Evolutionary conservation across 345 rosid species (phyloP).

Genomic region (Cardamine chenopodiifolia): DNA sequence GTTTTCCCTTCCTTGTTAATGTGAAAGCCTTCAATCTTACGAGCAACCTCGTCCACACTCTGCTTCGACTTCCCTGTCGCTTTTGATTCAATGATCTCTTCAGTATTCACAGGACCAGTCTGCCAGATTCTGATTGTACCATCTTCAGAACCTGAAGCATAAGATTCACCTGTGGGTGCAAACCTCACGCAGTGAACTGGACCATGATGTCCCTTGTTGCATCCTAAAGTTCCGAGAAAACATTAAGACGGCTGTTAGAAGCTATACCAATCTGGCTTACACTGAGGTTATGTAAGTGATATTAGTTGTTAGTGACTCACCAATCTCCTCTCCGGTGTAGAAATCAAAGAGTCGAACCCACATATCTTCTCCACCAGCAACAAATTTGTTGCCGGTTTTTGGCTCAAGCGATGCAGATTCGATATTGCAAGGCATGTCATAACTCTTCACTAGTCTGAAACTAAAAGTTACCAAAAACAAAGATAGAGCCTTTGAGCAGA

Average conservation of each 20-base stretch:
- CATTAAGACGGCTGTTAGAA: neutral
- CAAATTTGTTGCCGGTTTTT: constrained; percentile 70
- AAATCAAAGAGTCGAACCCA: constrained; percentile 79
- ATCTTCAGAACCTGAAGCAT: constrained; percentile 94
- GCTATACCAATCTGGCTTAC: neutral
- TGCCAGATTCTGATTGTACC: constrained; percentile 71
- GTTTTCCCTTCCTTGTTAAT: constrained; percentile 43
- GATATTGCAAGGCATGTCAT: constrained; percentile 74
- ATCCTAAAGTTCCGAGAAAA: constrained; percentile 48
- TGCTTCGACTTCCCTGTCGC: constrained; percentile 42
- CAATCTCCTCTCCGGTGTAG: constrained; percentile 78
- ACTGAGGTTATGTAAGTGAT: neutral
- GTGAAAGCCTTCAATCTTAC: constrained; percentile 46
- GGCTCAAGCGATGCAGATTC: constrained; percentile 90
- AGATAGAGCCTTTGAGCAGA: constrained; percentile 11
- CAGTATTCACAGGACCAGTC: constrained; percentile 44
- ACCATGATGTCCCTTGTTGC: constrained; percentile 98
- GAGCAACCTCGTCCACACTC: constrained; percentile 39
- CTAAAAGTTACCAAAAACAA: neutral
- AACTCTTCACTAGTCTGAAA: constrained; percentile 84
- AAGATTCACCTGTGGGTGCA: constrained; percentile 90
- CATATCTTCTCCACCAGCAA: constrained; percentile 93
- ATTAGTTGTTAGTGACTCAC: constrained; percentile 19
- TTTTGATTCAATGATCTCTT: constrained; percentile 34
- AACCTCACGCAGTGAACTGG: constrained; percentile 88